Base-by-base conservation (phyloP, 257 asterid species). In the Dorcoceras hygrometricum region DNA sequence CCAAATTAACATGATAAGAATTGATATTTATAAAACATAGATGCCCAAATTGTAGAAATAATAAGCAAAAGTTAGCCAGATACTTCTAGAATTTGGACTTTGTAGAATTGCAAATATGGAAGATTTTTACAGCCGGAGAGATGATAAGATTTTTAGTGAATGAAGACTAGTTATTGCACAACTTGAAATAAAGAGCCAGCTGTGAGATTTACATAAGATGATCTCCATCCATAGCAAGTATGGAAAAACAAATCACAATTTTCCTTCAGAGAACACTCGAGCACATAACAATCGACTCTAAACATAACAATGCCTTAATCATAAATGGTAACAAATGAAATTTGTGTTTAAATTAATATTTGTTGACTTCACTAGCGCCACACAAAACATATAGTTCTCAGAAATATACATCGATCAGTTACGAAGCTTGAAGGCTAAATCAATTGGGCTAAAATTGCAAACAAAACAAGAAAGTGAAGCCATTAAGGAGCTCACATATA, bases 401-500 rank as follows among this genome's bases (percentile, higher is more conserved):
- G 46, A 32, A 34, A 9, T 3, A 16, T 10, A 34, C 14, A 34
- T 0, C 46, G 10, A 34, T 39, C 2, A 65, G 46, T 10, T 2
- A 12, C 20, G 10, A 22, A 61, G 63, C 62, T 62, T 24, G 53
- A 59, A 18, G 23, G 56, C 29, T 48, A 46, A 54, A 23, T 8
- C 59, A 71, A 36, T 3, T 14, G 60, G 57, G 16, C 53, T 51
- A n/a, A 67, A 55, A 62, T 8, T 14, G 14, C 24, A 27, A 27
- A 36, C 28, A 3, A 12, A 32, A 9, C 55, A 68, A n/a, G 23
- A 56, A 63, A 20, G 3, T 3, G 4, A 6, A 59, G 27, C 27
- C 25, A 60, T 39, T 22, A 18, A 73, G 54, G 20, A 54, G 78
- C 98, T 83, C 75, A 92, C 98, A 74, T 92, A 89, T 57, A 92